These are phyloP conservation scores for Phyllostachys edulis DNA, from an alignment of 176 grass and related monocot genomes.

Conservation along the genomic window DNA sequence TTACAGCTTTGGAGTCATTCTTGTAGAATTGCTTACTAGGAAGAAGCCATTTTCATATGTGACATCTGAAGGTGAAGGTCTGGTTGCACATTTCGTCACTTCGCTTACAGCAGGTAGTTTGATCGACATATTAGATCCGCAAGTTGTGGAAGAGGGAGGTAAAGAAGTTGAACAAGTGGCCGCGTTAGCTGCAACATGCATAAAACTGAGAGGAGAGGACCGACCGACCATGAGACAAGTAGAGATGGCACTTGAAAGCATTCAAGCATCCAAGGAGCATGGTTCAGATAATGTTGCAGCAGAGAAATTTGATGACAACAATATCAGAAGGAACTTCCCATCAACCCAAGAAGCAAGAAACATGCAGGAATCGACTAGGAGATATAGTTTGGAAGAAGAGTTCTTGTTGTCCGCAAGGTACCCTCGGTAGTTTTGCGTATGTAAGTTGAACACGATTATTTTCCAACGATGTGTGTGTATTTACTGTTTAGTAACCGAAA, in stretches of 20 bases:
- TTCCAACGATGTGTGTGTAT: no score
- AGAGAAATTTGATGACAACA: background rate
- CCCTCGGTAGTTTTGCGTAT: background rate
- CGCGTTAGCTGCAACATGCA: background rate
- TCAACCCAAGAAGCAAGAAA: background rate
- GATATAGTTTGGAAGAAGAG: slow-evolving; percentile 8
- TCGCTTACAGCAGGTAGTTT: background rate
- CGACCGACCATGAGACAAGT: slow-evolving; percentile 16
- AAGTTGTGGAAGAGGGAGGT: background rate
- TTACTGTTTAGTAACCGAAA: no score
- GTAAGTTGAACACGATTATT: background rate
- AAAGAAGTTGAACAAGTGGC: background rate
- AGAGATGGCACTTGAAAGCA: background rate
- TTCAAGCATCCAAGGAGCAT: background rate
- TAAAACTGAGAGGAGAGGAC: slow-evolving; percentile 28
- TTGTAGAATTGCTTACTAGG: background rate
- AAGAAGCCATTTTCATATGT: background rate
- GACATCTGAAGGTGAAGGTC: background rate
- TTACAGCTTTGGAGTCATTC: background rate
- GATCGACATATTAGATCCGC: background rate
- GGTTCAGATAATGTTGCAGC: background rate
- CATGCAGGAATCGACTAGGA: background rate
- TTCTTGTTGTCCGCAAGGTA: background rate
- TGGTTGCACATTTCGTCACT: background rate
- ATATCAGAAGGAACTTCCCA: no score